Evolutionary conservation across 1,139 yeast genomes (phyloP), one percentile per base, ranked within the genome.

Genomic region (Schwanniomyces etchellsii): DNA sequence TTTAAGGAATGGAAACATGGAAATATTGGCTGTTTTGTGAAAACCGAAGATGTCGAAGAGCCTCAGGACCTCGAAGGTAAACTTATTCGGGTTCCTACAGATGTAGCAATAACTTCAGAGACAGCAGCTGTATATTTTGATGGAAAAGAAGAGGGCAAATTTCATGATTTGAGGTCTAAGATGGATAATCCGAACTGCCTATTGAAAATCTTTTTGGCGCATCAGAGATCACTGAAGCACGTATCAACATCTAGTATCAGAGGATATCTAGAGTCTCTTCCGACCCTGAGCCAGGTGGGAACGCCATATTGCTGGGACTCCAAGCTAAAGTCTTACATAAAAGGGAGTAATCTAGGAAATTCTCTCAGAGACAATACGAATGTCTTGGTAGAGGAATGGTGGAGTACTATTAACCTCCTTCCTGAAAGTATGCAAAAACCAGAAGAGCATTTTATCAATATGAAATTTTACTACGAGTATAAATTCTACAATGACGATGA

Each of bases 241-340:
- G 26, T 50, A 6, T 9, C 25, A 5, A 35, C 40, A 9, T 52
- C 62, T 3, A 55, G 52, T 34, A 69, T 47, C 43, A 34, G 48
- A 28, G 74, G 80, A 0, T 88, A 84, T 46, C 48, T 85, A 20
- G 52, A 62, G 16, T 50, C 70, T n/a, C 62, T 86, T 16, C 95
- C 95, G 0, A 38, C 49, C 2, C 59, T 71, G 4, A 44, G 45
- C 3, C 57, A 63, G 10, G 64, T 75, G 16, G 66, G 67, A 22
- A 65, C 80, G 4, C 93, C 95, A 1, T 70, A 74, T 32, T 74
- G 73, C 35, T 85, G 89, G 85, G 53, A 57, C 11, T 52, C 65
- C 1, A 56, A 57, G 4, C 82, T 81, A 28, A 60, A 72, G 37
- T 50, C 55, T 2, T 52, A 66, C 32, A 52, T 86, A 5, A 60